These are phyloP conservation scores for Pseudocercospora fuligena DNA, from an alignment of 2,329 filamentous ascomycete species.

Conservation along the genomic window DNA sequence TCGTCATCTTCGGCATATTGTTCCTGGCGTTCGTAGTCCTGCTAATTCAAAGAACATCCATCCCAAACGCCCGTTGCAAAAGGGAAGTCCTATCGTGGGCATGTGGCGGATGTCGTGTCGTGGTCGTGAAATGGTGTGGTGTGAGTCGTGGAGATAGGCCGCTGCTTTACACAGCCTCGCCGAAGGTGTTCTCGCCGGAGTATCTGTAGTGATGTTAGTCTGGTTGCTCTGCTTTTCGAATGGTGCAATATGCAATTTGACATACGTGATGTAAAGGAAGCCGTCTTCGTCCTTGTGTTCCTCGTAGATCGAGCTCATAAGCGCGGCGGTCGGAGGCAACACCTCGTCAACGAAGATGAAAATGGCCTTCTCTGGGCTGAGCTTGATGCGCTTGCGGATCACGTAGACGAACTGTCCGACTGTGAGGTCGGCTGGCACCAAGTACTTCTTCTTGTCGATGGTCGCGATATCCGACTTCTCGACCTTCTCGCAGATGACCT, in stretches of 20 bases:
- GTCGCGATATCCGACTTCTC: conserved; percentile 99
- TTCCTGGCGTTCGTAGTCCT: conserved; percentile 18
- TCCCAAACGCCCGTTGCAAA: conserved; percentile 28
- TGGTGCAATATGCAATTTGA: conserved; percentile 23
- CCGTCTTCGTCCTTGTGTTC: conserved; percentile 91
- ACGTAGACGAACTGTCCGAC: conserved; percentile 99
- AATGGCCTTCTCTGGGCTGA: conserved; percentile 99
- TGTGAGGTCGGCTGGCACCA: conserved; percentile 95
- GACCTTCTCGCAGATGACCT: conserved; percentile 99
- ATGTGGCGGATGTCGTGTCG: conserved; percentile 18
- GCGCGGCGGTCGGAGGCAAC: conserved; percentile 89
- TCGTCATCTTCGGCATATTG: conserved; percentile 17
- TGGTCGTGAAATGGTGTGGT: conserved; percentile 23
- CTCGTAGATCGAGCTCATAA: conserved; percentile 99
- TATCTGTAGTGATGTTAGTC: conserved; percentile 61
- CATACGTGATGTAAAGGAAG: conserved; percentile 96
- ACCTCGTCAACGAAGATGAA: conserved; percentile 99
- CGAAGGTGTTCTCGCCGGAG: conserved; percentile 99
- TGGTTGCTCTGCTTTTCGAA: neutral
- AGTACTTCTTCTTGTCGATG: conserved; percentile 99
- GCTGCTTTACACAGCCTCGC: conserved; percentile 52
- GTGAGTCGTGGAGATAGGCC: conserved; percentile 1
- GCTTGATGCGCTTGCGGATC: conserved; percentile 99
- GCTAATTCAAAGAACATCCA: conserved; percentile 16
- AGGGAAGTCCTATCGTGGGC: conserved; percentile 28